Evolutionary conservation across 2,329 filamentous ascomycete species (phyloP).

Genomic region (Aspergillus neoniger): DNA sequence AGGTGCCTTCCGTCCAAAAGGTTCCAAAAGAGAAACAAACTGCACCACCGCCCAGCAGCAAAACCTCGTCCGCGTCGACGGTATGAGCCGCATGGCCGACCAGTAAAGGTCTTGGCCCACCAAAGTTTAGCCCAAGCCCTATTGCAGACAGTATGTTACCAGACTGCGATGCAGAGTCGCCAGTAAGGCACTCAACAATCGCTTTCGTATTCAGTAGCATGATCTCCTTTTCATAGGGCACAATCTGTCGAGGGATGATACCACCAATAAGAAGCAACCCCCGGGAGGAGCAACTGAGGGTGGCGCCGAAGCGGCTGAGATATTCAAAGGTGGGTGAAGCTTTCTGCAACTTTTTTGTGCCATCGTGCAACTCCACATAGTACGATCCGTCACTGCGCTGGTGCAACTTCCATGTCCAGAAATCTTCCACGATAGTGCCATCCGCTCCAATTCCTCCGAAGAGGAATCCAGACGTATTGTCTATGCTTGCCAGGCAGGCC

Average conservation of each 20-base stretch:
- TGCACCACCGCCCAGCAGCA: slow-evolving; percentile 76
- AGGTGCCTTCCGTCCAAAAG: slow-evolving; percentile 72
- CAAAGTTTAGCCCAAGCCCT: slow-evolving; percentile 27
- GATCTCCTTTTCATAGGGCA: slow-evolving; percentile 56
- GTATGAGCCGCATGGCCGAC: slow-evolving; percentile 65
- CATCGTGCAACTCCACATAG: slow-evolving; percentile 28
- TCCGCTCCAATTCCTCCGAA: slow-evolving; percentile 70
- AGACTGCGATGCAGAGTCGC: slow-evolving; percentile 19
- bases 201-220: slow-evolving; percentile 39
- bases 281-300: slow-evolving; percentile 47
- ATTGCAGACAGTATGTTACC: slow-evolving; percentile 31
- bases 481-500: slow-evolving; percentile 49
- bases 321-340: slow-evolving; percentile 33
- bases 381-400: slow-evolving; percentile 36
- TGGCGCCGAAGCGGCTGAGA: slow-evolving; percentile 54
- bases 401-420: slow-evolving; percentile 66
- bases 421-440: slow-evolving; percentile 63
- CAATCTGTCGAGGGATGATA: slow-evolving; percentile 41
- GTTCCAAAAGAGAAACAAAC: slow-evolving; percentile 91
- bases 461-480: slow-evolving; percentile 60
- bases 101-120: slow-evolving; percentile 63
- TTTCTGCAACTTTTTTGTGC: slow-evolving; percentile 27
- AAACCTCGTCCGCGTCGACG: slow-evolving; percentile 52
- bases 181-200: slow-evolving; percentile 22
- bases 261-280: slow-evolving; percentile 57